phyloP scores from a whole-genome alignment of 2,329 filamentous ascomycete species.

The Aspergillus ochraceoroseus region DNA sequence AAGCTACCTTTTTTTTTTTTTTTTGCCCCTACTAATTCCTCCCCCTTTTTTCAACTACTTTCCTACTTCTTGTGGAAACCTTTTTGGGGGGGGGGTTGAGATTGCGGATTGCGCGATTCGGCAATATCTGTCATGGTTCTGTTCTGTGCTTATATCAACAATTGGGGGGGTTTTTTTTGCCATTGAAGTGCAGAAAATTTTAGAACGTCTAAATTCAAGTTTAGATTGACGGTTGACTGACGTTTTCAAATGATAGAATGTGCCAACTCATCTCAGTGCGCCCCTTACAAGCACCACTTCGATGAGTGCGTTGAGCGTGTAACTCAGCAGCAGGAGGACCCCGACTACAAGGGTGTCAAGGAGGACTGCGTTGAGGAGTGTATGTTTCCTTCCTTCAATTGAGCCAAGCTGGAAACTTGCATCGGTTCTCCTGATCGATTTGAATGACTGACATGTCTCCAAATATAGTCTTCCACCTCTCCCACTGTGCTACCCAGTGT shows the following conservation, averaged over 20 bases:
- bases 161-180: too few relatives aligned
- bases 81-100: too few relatives aligned
- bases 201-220: not conserved
- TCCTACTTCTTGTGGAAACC: too few relatives aligned
- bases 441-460: not conserved
- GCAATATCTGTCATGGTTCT: too few relatives aligned
- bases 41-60: not conserved
- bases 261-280: conserved; percentile 77
- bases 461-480: conserved; percentile 92
- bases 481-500: conserved; percentile 88
- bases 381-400: conserved; percentile 51
- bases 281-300: conserved; percentile 91
- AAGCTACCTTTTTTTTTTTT: conserved; percentile 43
- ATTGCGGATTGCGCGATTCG: too few relatives aligned
- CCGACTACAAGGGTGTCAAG: conserved; percentile 65
- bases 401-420: too few relatives aligned
- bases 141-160: too few relatives aligned
- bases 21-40: not conserved
- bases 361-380: conserved; percentile 99
- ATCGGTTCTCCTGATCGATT: not conserved
- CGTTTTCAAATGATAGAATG: conserved; percentile 63
- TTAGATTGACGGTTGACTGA: conserved; percentile 13
- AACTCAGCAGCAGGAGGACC: conserved; percentile 60
- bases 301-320: conserved; percentile 98
- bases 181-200: too few relatives aligned